Conservation (phyloP, 139 green algal species). For the Chlorella sp. region DNA sequence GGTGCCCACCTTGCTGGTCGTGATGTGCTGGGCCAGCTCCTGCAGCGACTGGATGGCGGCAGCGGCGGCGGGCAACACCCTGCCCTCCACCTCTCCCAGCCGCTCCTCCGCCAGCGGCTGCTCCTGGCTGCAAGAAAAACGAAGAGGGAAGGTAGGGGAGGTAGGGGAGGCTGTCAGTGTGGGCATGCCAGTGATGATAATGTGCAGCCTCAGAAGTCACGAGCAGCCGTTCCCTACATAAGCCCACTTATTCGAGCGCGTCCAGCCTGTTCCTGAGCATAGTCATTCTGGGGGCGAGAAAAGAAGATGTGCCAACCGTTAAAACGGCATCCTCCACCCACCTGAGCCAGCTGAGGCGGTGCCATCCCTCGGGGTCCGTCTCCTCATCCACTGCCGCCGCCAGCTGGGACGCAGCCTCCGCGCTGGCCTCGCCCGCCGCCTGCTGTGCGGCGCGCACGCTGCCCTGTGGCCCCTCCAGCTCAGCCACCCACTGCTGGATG, state of each 20-base stretch:
- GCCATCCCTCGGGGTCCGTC: not conserved
- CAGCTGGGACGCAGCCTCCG: not conserved
- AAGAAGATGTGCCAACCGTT: no score
- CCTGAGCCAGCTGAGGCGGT: constrained; percentile 23
- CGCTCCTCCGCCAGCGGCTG: constrained; percentile 7
- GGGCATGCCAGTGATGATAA: no score
- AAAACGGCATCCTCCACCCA: not conserved
- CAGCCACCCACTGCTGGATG: not conserved
- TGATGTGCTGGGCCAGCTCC: not conserved
- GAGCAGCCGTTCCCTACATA: no score
- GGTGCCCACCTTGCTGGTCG: not conserved
- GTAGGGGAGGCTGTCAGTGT: no score
- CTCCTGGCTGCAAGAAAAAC: constrained; percentile 8
- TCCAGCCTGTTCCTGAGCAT: no score
- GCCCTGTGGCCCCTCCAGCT: not conserved
- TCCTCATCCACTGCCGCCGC: not conserved
- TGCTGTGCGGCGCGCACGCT: not conserved
- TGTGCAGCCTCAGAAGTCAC: no score
- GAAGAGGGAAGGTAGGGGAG: not conserved
- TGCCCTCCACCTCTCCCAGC: constrained; percentile 8
- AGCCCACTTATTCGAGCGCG: no score
- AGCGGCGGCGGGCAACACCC: not conserved
- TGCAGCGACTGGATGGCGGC: not conserved
- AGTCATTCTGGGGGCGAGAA: no score
- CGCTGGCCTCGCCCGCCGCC: not conserved